phyloP scores from a whole-genome alignment of 2,329 filamentous ascomycete genomes.

The Emergomyces orientalis region DNA sequence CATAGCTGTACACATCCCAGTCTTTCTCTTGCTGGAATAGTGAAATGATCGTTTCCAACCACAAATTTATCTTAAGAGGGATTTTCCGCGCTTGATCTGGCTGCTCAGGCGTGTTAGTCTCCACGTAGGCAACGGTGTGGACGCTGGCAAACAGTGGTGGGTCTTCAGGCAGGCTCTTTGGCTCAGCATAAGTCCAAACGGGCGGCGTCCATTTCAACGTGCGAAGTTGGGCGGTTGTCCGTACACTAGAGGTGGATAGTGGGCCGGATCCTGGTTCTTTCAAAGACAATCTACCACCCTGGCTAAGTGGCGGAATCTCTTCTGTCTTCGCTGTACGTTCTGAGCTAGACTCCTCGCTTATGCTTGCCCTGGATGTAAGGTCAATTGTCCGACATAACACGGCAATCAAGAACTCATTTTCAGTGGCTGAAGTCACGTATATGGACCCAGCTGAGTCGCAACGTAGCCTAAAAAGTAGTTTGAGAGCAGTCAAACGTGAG shows the following conservation, averaged over 20 bases:
- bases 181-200: slow-evolving; percentile 50
- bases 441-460: slow-evolving; percentile 73
- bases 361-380: slow-evolving; percentile 38
- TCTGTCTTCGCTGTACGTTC: slow-evolving; percentile 31
- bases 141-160: slow-evolving; percentile 42
- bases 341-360: slow-evolving; percentile 33
- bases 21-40: slow-evolving; percentile 66
- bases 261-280: slow-evolving; percentile 25
- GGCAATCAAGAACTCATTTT: slow-evolving; percentile 63
- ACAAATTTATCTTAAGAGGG: slow-evolving; percentile 53
- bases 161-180: slow-evolving; percentile 46
- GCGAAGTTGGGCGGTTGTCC: slow-evolving; percentile 27
- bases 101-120: slow-evolving; percentile 27
- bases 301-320: slow-evolving; percentile 21
- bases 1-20: slow-evolving; percentile 90
- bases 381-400: slow-evolving; percentile 57
- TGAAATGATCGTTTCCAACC: slow-evolving; percentile 68
- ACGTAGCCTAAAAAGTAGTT: slow-evolving; percentile 69
- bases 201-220: slow-evolving; percentile 34
- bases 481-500: slow-evolving; percentile 64
- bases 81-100: slow-evolving; percentile 25
- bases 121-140: slow-evolving; percentile 42
- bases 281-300: slow-evolving; percentile 23
- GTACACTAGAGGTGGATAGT: slow-evolving; percentile 26
- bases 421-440: slow-evolving; percentile 59